Evolutionary conservation across 768 basidiomycete genomes (phyloP).

Genomic region (Pleurotus cornucopiae): DNA sequence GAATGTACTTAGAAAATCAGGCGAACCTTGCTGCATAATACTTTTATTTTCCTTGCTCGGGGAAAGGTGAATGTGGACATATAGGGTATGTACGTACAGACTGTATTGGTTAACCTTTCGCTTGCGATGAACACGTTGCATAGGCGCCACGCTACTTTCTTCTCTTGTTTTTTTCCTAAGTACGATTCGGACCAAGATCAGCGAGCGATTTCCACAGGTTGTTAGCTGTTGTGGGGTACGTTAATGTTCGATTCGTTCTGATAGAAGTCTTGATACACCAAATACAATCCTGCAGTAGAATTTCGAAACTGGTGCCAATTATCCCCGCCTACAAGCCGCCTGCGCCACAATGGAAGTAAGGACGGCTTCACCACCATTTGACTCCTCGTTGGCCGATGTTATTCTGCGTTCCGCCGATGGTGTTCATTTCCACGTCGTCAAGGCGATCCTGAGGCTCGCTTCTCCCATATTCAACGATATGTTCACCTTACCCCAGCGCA

Average conservation of each 20-base stretch:
- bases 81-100: background rate
- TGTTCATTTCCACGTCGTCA: slow-evolving; percentile 49
- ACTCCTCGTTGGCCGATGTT: slow-evolving; percentile 38
- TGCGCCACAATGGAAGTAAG: too few species aligned
- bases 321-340: too few species aligned
- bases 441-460: slow-evolving; percentile 46
- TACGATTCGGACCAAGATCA: too few species aligned
- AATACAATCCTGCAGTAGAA: too few species aligned
- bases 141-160: background rate
- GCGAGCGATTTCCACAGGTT: too few species aligned
- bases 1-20: background rate
- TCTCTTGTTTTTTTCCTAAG: too few species aligned
- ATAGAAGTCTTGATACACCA: too few species aligned
- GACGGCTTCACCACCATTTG: slow-evolving; percentile 32
- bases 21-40: background rate
- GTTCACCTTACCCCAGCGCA: slow-evolving; percentile 44
- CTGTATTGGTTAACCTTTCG: background rate
- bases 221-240: too few species aligned
- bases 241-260: too few species aligned
- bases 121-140: background rate
- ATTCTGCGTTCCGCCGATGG: slow-evolving; percentile 51
- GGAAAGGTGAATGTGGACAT: background rate
- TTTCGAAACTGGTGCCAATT: too few species aligned
- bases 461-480: slow-evolving; percentile 57
- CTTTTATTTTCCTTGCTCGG: background rate